Evolutionary conservation across 768 basidiomycete genomes (phyloP).

Genomic region (Exidia glandulosa): DNA sequence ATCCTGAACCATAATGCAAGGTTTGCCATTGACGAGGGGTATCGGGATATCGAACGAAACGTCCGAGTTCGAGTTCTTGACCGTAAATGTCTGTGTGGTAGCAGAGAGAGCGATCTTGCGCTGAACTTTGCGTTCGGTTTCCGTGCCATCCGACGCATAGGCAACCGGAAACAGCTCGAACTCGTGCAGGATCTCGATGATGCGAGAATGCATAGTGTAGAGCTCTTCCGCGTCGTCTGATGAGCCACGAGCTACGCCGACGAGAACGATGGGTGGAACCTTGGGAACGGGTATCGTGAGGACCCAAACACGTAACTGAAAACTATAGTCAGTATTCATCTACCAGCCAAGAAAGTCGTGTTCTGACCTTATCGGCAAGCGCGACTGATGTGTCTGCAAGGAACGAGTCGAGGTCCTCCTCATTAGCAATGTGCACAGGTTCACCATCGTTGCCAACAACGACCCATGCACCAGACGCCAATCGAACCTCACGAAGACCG

Average conservation of each 20-base stretch:
- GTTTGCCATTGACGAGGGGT: slow-evolving; percentile 9
- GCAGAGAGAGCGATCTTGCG: slow-evolving; percentile 5
- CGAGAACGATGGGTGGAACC: slow-evolving; percentile 24
- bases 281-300: slow-evolving; percentile 22
- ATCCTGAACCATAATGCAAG: slow-evolving; percentile 24
- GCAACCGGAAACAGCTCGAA: slow-evolving; percentile 18
- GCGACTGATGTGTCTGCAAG: slow-evolving; percentile 9
- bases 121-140: slow-evolving; percentile 20
- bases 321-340: neutral
- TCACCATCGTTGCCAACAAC: slow-evolving; percentile 17
- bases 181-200: neutral
- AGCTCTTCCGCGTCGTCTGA: neutral
- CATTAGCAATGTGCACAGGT: slow-evolving; percentile 14
- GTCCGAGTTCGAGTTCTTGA: neutral
- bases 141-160: slow-evolving; percentile 25
- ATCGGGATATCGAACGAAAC: slow-evolving; percentile 2
- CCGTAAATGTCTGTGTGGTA: neutral
- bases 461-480: slow-evolving; percentile 7
- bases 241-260: slow-evolving; percentile 8
- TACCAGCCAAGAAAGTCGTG: neutral
- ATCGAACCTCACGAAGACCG: slow-evolving; percentile 7
- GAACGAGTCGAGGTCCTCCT: slow-evolving; percentile 8
- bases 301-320: slow-evolving; percentile 25
- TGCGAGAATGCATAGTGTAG: neutral
- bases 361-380: slow-evolving; percentile 10